These are phyloP conservation scores for Malbranchea zuffiana DNA, from an alignment of 2,329 filamentous ascomycete genomes.

Conservation along the genomic window DNA sequence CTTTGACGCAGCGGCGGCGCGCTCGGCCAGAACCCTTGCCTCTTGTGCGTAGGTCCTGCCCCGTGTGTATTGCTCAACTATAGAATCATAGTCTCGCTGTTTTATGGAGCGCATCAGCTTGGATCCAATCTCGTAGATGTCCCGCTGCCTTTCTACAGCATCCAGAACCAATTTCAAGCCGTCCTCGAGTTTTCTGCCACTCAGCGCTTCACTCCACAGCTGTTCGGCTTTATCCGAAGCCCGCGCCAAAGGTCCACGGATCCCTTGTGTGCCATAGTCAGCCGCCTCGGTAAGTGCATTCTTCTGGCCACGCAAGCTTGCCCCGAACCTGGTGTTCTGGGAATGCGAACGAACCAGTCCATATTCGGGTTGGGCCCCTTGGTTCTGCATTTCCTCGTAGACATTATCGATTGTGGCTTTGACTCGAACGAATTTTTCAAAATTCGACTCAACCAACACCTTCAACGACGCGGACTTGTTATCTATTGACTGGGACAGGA, in stretches of 20 bases:
- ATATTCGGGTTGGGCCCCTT: slow-evolving; percentile 46
- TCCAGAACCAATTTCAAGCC: slow-evolving; percentile 66
- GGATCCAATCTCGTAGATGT: slow-evolving; percentile 70
- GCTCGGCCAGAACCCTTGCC: slow-evolving; percentile 57
- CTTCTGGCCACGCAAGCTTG: slow-evolving; percentile 55
- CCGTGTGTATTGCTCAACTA: slow-evolving; percentile 76
- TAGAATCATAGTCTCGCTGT: slow-evolving; percentile 75
- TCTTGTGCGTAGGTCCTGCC: slow-evolving; percentile 76
- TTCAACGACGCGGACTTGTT: slow-evolving; percentile 96
- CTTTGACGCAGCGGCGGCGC: slow-evolving; percentile 39
- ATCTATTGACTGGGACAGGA: slow-evolving; percentile 83
- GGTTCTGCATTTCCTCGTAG: slow-evolving; percentile 82
- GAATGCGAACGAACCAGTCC: slow-evolving; percentile 9
- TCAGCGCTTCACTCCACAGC: slow-evolving; percentile 89
- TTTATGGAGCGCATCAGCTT: slow-evolving; percentile 75
- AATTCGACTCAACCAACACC: slow-evolving; percentile 92
- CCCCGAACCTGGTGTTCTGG: slow-evolving; percentile 4
- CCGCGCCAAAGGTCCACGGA: slow-evolving; percentile 78
- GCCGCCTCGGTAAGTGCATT: slow-evolving; percentile 88
- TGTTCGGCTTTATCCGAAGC: slow-evolving; percentile 91
- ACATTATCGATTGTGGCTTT: slow-evolving; percentile 98
- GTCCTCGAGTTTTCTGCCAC: slow-evolving; percentile 83
- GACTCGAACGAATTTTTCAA: slow-evolving; percentile 92
- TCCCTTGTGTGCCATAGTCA: slow-evolving; percentile 77
- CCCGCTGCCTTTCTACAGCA: slow-evolving; percentile 66